A percentile compares a stretch with the other conserved stretches of the same genome.
phyloP scores from a whole-genome alignment of 2,329 filamentous ascomycete species.

The Nectriaceae sp. region DNA sequence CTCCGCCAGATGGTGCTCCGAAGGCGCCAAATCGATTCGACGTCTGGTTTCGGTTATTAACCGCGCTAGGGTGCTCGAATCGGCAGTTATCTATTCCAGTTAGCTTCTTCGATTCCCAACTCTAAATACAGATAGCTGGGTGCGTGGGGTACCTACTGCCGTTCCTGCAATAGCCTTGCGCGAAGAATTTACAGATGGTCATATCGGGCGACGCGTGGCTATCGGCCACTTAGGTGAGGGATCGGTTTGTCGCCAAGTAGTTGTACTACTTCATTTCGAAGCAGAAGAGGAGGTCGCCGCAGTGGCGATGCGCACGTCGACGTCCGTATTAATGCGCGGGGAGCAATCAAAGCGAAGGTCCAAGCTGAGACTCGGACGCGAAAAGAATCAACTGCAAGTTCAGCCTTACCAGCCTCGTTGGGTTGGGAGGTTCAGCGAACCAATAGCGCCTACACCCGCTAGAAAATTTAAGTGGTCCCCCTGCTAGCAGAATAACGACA shows the following conservation, averaged over 20 bases:
- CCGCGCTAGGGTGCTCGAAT: constrained; percentile 54
- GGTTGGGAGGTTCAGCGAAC: too few relatives aligned
- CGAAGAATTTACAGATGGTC: constrained; percentile 50
- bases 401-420: constrained; percentile 31
- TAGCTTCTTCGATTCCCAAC: background rate
- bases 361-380: background rate
- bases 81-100: constrained; percentile 50
- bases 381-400: constrained; percentile 9
- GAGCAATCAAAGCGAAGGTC: background rate
- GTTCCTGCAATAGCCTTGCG: constrained; percentile 54
- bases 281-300: constrained; percentile 1
- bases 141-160: constrained; percentile 46
- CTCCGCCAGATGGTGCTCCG: constrained; percentile 24
- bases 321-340: background rate
- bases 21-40: constrained; percentile 62
- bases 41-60: constrained; percentile 34
- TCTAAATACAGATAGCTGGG: background rate
- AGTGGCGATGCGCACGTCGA: background rate
- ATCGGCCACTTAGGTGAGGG: constrained; percentile 3
- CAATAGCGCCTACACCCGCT: too few relatives aligned
- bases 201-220: constrained; percentile 27
- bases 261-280: constrained; percentile 24
- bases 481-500: too few relatives aligned
- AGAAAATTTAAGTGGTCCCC: too few relatives aligned
- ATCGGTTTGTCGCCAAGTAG: constrained; percentile 12